Evolutionary conservation across 2,329 filamentous ascomycete genomes (phyloP).

Genomic region (Fusarium graminum): DNA sequence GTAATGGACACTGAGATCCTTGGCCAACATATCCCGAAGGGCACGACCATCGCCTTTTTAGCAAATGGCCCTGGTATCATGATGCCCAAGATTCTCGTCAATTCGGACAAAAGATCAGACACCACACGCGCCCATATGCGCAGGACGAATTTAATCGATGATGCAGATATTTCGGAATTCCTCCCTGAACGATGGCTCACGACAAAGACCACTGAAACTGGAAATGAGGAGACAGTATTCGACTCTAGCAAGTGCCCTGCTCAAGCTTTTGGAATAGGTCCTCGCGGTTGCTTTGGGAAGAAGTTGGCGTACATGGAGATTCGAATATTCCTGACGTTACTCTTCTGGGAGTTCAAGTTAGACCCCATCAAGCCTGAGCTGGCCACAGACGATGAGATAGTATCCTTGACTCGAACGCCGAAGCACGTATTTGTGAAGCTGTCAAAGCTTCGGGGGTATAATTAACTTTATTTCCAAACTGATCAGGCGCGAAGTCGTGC

Average conservation of each 20-base stretch:
- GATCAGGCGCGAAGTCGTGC: too few species aligned
- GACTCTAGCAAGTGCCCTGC: constrained; percentile 27
- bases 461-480: background rate
- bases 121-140: constrained; percentile 4
- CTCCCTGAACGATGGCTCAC: constrained; percentile 56
- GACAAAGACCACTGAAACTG: constrained; percentile 1
- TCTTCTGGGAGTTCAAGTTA: constrained; percentile 27
- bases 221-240: constrained; percentile 25
- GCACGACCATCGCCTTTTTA: constrained; percentile 50
- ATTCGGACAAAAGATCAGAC: constrained; percentile 26
- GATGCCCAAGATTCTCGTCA: constrained; percentile 42
- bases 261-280: constrained; percentile 39
- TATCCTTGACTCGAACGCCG: constrained; percentile 19
- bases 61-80: constrained; percentile 45
- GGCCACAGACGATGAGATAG: constrained; percentile 18
- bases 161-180: constrained; percentile 48
- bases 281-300: constrained; percentile 39
- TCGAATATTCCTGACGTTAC: constrained; percentile 20
- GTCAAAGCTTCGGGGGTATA: background rate
- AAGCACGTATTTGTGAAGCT: constrained; percentile 31
- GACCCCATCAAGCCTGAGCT: constrained; percentile 13
- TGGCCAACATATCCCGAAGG: constrained; percentile 52
- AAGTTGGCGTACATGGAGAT: constrained; percentile 39
- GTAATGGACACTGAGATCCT: constrained; percentile 52
- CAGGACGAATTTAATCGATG: constrained; percentile 38